Base-by-base conservation (phyloP, 331 rosid species). In the Erythrophleum ivorense region DNA sequence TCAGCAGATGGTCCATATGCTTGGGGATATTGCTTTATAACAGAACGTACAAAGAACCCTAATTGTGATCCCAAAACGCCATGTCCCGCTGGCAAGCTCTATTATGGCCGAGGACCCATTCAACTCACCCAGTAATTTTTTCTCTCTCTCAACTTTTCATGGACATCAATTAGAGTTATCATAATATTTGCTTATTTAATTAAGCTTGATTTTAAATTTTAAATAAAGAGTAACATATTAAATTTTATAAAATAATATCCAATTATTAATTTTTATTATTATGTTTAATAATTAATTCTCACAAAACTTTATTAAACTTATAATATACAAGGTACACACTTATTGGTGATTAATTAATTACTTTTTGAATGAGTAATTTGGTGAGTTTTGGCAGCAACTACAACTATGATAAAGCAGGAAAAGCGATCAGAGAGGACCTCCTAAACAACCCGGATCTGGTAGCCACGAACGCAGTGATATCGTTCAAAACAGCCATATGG, bases 401-500 rank as follows among this genome's bases (percentile, higher is more conserved):
- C 71, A 64, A 64, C 48, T 64, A 64, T 6, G 24, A 15, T 5
- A 48, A 31, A 2, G 71, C 71, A 0, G 48, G 71, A 36, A 64
- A 1, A 43, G 71, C 71, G 24, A 64, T 64, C 6, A 48, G 48
- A 16, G 48, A 0, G 74, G 89, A 85, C 64, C 21, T 89, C 24
- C 0, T 87, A 33, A 81, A 58, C 73, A 81, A 85, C 55, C 92
- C 92, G 0, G 92, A 89, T 38, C 73, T 80, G 18, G 92, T 89
- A 8, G 89, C 89, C 13, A 85, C 92, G 1, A n/a, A 87, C 76
- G 48, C 80, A 0, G 78, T 70, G 4, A 54, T 85, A 9, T 76
- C 91, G 2, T 89, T 89, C 81, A 83, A 73, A 85, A 87, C 91
- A 4, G 91, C 89, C 2, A 9, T 89, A 31, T 89, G 92, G 92